Conservation (phyloP, 352 stramenopile genomes). For the Globisporangium perplexum region DNA sequence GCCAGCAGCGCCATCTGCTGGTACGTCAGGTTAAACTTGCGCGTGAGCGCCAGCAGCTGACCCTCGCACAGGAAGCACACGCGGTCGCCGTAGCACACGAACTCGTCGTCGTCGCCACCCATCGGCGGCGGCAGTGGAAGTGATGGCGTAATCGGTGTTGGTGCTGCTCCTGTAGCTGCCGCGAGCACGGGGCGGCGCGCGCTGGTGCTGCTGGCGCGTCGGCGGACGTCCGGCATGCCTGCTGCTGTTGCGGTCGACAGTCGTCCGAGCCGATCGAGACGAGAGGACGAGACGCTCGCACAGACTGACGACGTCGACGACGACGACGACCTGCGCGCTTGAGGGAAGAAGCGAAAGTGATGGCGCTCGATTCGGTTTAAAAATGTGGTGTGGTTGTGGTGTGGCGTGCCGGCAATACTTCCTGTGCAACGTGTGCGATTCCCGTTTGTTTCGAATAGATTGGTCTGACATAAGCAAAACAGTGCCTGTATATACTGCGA, state of each 20-base stretch:
- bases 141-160: neutral
- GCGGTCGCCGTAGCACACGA: constrained; percentile 73
- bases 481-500: too few relatives aligned
- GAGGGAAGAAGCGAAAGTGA: neutral
- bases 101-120: constrained; percentile 30
- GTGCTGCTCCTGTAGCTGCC: neutral
- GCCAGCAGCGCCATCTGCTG: constrained; percentile 61
- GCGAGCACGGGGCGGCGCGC: neutral
- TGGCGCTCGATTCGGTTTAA: too few relatives aligned
- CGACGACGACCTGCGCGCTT: neutral
- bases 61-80: constrained; percentile 69
- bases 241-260: neutral
- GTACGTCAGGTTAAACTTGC: constrained; percentile 76
- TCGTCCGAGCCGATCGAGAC: neutral
- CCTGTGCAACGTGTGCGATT: too few relatives aligned
- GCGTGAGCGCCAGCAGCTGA: constrained; percentile 58
- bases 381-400: too few relatives aligned
- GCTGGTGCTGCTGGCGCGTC: neutral
- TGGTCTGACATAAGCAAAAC: too few relatives aligned
- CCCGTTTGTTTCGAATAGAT: neutral
- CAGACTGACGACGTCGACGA: neutral
- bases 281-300: too few relatives aligned
- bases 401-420: too few relatives aligned
- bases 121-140: neutral
- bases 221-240: neutral